Conservation (phyloP, 495 filamentous ascomycete genomes). For the Penicillium odoratum region DNA sequence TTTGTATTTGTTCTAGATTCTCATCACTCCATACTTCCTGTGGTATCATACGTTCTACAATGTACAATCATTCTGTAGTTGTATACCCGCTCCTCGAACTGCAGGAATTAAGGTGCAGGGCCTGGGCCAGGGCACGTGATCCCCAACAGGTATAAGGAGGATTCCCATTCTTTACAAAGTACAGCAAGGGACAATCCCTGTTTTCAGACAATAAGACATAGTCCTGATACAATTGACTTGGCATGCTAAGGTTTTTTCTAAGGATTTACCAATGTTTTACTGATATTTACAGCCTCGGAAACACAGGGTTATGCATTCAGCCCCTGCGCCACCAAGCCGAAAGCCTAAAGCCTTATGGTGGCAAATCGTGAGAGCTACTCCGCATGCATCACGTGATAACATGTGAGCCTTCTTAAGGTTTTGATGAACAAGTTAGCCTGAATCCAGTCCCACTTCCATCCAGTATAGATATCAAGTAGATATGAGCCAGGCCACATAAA, state of each 20-base stretch:
- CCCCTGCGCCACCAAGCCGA: slow-evolving; percentile 13
- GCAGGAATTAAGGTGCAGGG: slow-evolving; percentile 3
- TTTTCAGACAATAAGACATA: neutral
- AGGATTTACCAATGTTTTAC: too few relatives aligned
- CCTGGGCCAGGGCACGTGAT: slow-evolving; percentile 2
- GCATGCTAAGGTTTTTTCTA: neutral
- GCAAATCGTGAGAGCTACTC: slow-evolving; percentile 16
- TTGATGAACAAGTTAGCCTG: neutral
- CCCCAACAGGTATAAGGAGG: slow-evolving; percentile 2
- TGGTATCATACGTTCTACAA: neutral
- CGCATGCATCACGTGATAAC: neutral
- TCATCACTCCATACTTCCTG: neutral
- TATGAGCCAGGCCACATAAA: too few relatives aligned
- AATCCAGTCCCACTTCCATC: neutral
- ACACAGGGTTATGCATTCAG: neutral
- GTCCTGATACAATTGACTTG: neutral
- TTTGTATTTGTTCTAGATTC: neutral
- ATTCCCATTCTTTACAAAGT: neutral
- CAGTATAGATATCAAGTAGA: neutral
- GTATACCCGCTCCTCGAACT: neutral
- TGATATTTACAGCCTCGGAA: neutral
- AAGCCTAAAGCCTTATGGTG: slow-evolving; percentile 5
- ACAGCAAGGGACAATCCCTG: neutral
- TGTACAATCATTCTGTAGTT: neutral
- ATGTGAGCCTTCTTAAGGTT: neutral